Percentiles rank a stretch among this genome's conserved stretches.
phyloP scores from a whole-genome alignment of 768 basidiomycete species.

The Kwoniella dendrophila region DNA sequence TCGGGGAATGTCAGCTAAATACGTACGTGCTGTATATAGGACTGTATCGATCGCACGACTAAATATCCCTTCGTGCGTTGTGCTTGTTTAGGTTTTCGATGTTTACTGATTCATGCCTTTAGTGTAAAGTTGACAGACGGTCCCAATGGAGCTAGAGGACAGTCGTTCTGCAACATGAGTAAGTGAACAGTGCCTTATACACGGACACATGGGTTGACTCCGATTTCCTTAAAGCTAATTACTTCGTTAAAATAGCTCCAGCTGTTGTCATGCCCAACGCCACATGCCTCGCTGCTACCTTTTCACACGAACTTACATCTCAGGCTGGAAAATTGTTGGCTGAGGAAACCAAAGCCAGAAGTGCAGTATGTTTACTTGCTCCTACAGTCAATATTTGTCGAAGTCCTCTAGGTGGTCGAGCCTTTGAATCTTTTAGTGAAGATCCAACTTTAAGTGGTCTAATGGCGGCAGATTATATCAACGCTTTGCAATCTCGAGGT shows the following conservation, averaged over 20 bases:
- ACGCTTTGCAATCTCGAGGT: slow-evolving; percentile 74
- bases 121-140: slow-evolving; percentile 67
- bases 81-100: no score
- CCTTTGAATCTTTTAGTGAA: slow-evolving; percentile 42
- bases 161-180: slow-evolving; percentile 48
- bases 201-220: slow-evolving; percentile 55
- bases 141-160: slow-evolving; percentile 72
- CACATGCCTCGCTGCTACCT: slow-evolving; percentile 71
- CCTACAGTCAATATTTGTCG: slow-evolving; percentile 85
- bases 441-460: slow-evolving; percentile 74
- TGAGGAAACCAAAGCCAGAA: slow-evolving; percentile 21
- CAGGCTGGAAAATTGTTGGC: slow-evolving; percentile 15
- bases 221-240: slow-evolving; percentile 48
- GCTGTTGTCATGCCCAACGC: slow-evolving; percentile 70
- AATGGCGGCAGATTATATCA: slow-evolving; percentile 72
- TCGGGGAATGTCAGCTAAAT: no score
- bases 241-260: slow-evolving; percentile 55
- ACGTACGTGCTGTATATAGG: slow-evolving; percentile 3
- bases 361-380: slow-evolving; percentile 60
- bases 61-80: slow-evolving; percentile 21
- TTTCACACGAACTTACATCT: slow-evolving; percentile 64
- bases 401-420: slow-evolving; percentile 58
- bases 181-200: slow-evolving; percentile 15
- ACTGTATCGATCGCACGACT: slow-evolving; percentile 21
- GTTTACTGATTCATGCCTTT: background rate